These are phyloP conservation scores for Gamsiella multidivaricata DNA, from an alignment of 192 early-diverging fungal species.

Conservation along the genomic window DNA sequence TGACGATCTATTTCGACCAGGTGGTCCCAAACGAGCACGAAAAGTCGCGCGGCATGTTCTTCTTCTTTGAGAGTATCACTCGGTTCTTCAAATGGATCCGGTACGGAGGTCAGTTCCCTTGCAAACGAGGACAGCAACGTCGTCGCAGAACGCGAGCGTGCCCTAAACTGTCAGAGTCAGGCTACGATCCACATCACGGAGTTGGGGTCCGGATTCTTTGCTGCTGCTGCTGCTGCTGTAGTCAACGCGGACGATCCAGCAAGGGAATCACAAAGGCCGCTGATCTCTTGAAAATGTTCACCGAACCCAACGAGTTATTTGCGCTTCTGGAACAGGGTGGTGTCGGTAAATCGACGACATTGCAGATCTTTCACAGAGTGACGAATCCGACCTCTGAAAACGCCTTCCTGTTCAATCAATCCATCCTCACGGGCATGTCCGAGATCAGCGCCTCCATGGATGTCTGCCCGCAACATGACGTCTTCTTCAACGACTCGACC, in stretches of 20 bases:
- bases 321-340: conserved; percentile 83
- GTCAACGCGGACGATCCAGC: conserved; percentile 17
- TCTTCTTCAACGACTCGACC: conserved; percentile 80
- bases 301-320: conserved; percentile 64
- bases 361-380: conserved; percentile 78
- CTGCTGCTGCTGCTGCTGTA: conserved; percentile 40
- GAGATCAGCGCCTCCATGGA: conserved; percentile 76
- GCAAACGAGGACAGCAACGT: conserved; percentile 59
- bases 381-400: conserved; percentile 71
- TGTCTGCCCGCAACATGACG: conserved; percentile 82
- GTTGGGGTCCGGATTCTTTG: conserved; percentile 47
- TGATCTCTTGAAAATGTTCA: conserved; percentile 55
- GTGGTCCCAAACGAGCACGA: conserved; percentile 82
- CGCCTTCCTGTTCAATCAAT: conserved; percentile 71
- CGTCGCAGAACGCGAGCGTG: conserved; percentile 53
- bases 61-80: conserved; percentile 69
- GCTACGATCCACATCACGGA: conserved; percentile 64
- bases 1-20: conserved; percentile 80
- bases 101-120: conserved; percentile 19
- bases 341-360: conserved; percentile 82
- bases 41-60: conserved; percentile 52
- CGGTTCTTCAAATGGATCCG: conserved; percentile 59
- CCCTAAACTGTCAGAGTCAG: conserved; percentile 56
- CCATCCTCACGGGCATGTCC: conserved; percentile 65
- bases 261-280: conserved; percentile 62